Evolutionary conservation across 2,329 filamentous ascomycete genomes (phyloP), one percentile per base, ranked within the genome.

Genomic region (Alternaria sp.): DNA sequence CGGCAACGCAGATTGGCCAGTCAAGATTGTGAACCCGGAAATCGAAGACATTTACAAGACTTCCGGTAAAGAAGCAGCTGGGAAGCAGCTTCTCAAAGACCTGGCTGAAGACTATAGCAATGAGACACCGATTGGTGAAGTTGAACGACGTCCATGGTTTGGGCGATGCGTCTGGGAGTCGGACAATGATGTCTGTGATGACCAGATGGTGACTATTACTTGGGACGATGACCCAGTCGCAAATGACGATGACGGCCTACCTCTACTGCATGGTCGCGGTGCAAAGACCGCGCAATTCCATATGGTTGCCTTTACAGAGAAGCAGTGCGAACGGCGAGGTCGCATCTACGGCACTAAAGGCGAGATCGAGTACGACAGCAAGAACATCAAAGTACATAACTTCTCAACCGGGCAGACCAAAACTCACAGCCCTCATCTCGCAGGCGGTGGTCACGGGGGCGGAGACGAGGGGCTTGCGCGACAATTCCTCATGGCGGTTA

Each of bases 81-180:
- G 84, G 63, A 76, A 82, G 1, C 84, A 83, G 45, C 79, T 90
- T 14, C 76, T 87, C 47, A 57, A 74, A 10, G 77, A 78, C 2
- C 79, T 90, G 1, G 71, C 76, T 0, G 84, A 89, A 67, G 86
- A 90, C 73, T 90, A 89, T 67, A 79, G 83, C 33, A 60, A 89
- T 73, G 89, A 89, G 62, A 84, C 79, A 2, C 82, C 85, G 14
- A 75, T 80, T 1, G 75, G 79, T 7, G 79, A 83, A n/a, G 82
- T 89, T 5, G 82, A 85, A 53, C 72, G 74, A 11, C 79, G 87
- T 5, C 81, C 85, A 1, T 90, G 94, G 93, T 98, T 94, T 75
- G 96, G 96, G 0, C 89, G 95, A n/a, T 99, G 96, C 76, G 96
- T 98, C 2, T 98, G 90, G 81, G 96, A 97, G 77, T 85, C 90